These are phyloP conservation scores for Zymoseptoria passerinii DNA, from an alignment of 2,329 filamentous ascomycete species.

Conservation along the genomic window DNA sequence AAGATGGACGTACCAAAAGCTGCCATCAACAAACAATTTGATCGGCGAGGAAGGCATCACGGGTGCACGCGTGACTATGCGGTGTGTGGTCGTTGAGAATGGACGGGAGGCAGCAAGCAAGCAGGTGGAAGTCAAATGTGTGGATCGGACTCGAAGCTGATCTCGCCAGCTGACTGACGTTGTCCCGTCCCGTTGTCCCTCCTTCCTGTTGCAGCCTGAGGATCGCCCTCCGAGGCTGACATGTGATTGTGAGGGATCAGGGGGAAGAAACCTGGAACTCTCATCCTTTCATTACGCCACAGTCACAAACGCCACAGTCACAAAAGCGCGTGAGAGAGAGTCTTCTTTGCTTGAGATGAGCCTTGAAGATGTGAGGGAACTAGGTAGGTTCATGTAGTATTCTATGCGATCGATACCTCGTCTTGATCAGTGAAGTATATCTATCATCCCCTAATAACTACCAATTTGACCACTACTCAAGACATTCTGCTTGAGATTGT, in stretches of 20 bases:
- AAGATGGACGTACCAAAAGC: conserved; percentile 14
- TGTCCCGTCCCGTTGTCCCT: too few relatives aligned
- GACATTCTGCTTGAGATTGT: too few relatives aligned
- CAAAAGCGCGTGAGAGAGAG: too few relatives aligned
- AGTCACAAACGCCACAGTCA: too few relatives aligned
- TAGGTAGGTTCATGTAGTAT: too few relatives aligned
- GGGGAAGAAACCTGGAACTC: not conserved
- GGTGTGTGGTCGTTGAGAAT: not conserved
- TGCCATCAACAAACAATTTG: conserved; percentile 11
- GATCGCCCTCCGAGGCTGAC: not conserved
- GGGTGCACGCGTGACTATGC: not conserved
- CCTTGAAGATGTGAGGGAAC: too few relatives aligned
- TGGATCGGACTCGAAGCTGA: not conserved
- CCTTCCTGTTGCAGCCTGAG: not conserved
- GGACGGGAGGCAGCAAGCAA: not conserved
- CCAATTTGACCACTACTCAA: too few relatives aligned
- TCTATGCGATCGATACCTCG: too few relatives aligned
- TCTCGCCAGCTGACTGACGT: not conserved
- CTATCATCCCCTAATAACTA: too few relatives aligned
- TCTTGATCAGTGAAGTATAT: too few relatives aligned
- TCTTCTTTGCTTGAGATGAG: too few relatives aligned
- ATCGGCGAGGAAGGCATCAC: not conserved
- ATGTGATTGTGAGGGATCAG: not conserved
- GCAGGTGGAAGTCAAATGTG: not conserved
- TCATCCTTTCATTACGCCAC: not conserved